Conservation (phyloP, 2,329 filamentous ascomycete genomes). For the Nigrospora oryzae region DNA sequence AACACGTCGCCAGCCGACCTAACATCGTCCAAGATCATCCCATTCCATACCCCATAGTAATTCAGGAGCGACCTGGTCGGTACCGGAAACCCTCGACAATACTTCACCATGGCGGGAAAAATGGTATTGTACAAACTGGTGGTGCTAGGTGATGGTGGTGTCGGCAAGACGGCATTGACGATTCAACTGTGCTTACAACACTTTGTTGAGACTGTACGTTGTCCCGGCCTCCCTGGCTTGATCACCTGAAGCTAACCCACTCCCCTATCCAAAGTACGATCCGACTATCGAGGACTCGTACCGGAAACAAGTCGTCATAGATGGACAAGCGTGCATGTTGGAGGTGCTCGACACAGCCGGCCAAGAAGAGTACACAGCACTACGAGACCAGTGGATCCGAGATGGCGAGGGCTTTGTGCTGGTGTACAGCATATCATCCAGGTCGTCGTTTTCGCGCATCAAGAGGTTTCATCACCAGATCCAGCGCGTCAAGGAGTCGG, state of each 20-base stretch:
- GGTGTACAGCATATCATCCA: conserved; percentile 96
- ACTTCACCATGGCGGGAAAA: conserved; percentile 68
- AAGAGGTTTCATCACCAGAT: conserved; percentile 96
- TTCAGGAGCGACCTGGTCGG: conserved; percentile 8
- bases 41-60: not conserved
- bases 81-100: conserved; percentile 2
- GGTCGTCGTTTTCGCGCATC: conserved; percentile 90
- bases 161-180: conserved; percentile 88
- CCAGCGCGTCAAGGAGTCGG: conserved; percentile 91
- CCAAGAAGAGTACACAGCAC: conserved; percentile 95
- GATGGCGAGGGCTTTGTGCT: conserved; percentile 96
- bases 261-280: conserved; percentile 54
- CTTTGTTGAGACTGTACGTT: conserved; percentile 83
- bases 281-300: conserved; percentile 86
- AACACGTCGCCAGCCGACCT: no score
- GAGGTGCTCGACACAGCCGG: conserved; percentile 96
- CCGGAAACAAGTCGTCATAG: conserved; percentile 85
- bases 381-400: conserved; percentile 96
- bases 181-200: conserved; percentile 97
- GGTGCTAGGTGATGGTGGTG: conserved; percentile 88
- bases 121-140: conserved; percentile 96
- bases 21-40: no score
- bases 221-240: not conserved
- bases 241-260: not conserved
- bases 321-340: conserved; percentile 91